Conservation (phyloP, 306 rosid species). For the Carpinus viminea region DNA sequence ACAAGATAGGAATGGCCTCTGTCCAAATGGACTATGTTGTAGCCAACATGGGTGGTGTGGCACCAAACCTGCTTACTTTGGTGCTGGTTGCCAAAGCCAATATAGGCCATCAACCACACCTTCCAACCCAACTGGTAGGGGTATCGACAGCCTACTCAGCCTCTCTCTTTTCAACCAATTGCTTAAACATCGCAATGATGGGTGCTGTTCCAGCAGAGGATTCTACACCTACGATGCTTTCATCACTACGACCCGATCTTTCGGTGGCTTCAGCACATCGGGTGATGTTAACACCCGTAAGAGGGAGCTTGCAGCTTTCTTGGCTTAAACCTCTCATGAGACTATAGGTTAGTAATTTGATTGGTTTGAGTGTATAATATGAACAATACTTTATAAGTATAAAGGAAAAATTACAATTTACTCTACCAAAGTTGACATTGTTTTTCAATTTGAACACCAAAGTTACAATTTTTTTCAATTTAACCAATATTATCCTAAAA, state of each 20-base stretch:
- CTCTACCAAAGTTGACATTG: too few species aligned
- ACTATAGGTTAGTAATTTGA: conserved; percentile 35
- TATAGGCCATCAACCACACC: not conserved
- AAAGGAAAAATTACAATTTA: too few species aligned
- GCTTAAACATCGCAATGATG: conserved; percentile 48
- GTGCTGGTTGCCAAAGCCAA: not conserved
- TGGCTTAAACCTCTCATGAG: conserved; percentile 50
- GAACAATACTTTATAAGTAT: too few species aligned
- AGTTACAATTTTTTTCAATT: too few species aligned
- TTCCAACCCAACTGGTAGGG: conserved; percentile 6
- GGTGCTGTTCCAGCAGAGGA: conserved; percentile 25
- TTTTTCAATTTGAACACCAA: too few species aligned
- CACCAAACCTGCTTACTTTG: not conserved
- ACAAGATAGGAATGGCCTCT: conserved; percentile 18
- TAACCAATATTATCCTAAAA: too few species aligned
- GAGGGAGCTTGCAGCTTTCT: conserved; percentile 53
- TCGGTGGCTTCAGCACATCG: conserved; percentile 39
- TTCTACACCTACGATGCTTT: conserved; percentile 65
- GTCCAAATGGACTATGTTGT: conserved; percentile 22
- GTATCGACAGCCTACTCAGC: conserved; percentile 32
- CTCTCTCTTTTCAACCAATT: conserved; percentile 38
- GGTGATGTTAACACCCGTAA: conserved; percentile 38
- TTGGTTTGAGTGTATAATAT: too few species aligned
- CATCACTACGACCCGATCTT: conserved; percentile 48
- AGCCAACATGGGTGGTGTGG: conserved; percentile 11